Evolutionary conservation across 2,329 filamentous ascomycete genomes (phyloP), one percentile per base, ranked within the genome.

Genomic region (Penicillium sp.): DNA sequence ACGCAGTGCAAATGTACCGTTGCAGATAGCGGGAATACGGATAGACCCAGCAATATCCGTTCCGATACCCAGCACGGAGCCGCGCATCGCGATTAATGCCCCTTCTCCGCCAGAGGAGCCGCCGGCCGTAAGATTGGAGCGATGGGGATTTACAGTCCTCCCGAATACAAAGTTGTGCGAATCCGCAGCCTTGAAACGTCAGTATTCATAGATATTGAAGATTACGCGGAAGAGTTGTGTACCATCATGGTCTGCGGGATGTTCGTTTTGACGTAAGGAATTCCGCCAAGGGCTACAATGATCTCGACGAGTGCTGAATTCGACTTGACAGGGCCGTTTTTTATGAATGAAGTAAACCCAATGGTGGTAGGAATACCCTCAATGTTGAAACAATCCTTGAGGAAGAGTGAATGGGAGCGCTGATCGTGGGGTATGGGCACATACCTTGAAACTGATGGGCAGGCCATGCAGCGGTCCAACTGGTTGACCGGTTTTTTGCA

Each of bases 21-120:
- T 65, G 44, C 63, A 69, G 5, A 69, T 46, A 10, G 67, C 54
- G 0, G 69, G 69, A 18, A 69, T 68, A 2, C 69, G 68, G 36
- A 71, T 64, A 0, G 66, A 68, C 1, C 68, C 68, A 27, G 53
- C 68, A 47, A 71, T 65, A 52, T 72, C 69, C 4, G 67, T 68
- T 3, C 64, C 68, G 2, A 69, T 60, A 3, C 68, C 68, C 0
- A 70, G 39, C 3, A 64, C 48, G 2, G 63, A 67, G 11, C 69
- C 69, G 5, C 67, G 56, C 36, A 72, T 55, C 1, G 65, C 67
- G 1, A 71, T 38, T 3, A 72, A 45, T 0, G 69, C 67, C 1
- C 64, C 68, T 51, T 72, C 69, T 2, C 67, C 68, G 8, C 64
- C 64, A 2, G 51, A 59, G 25, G 54, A 59, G 2, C 65, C 65